Base-by-base conservation (phyloP, 148 eudicot species). In the Fagopyrum esculentum region DNA sequence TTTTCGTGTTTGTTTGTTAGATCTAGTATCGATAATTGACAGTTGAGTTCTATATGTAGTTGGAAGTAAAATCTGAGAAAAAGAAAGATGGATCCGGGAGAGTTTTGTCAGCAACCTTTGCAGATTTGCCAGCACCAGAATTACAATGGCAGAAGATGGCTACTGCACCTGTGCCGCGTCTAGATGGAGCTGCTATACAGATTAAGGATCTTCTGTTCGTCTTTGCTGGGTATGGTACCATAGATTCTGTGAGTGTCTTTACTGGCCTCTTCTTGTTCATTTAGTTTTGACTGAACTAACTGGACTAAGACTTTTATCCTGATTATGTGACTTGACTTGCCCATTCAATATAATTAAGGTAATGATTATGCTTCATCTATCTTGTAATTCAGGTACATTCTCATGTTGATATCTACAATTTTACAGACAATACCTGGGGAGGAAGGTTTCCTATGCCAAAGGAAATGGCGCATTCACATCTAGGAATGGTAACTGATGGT, bases 391-490 rank as follows among this genome's bases (percentile, higher is more conserved):
- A 96, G 98, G 98, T 96, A 78, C 97, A 96, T 84, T 92, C 99
- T 82, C 99, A 96, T 86, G 99, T 96, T 80, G 95, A 96, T 77
- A 76, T 96, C 43, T 96, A 92, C 88, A 96, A 96, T 78, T 89
- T 96, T 81, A 82, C 90, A 6, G 90, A 85, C 75, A 96, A 96
- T 77, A 83, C 90, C 29, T 96, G 99, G 99, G 97, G 87, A 76
- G 97, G 83, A 81, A 86, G 89, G 82, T 96, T 96, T 81, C 95
- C 89, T 81, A 96, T 96, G 99, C 99, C 99, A 35, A 96, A 90
- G 82, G 95, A 91, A 81, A 96, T 92, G 99, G 98, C 98, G 30
- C 99, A 96, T 89, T 96, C 99, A 56, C 99, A 96, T 84, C 83
- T 96, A 56, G 99, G 99, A 59, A 96, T 96, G 99, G 98, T 77